These are phyloP conservation scores for Kazachstania taianensis DNA, from an alignment of 805 yeast genomes.

Conservation along the genomic window DNA sequence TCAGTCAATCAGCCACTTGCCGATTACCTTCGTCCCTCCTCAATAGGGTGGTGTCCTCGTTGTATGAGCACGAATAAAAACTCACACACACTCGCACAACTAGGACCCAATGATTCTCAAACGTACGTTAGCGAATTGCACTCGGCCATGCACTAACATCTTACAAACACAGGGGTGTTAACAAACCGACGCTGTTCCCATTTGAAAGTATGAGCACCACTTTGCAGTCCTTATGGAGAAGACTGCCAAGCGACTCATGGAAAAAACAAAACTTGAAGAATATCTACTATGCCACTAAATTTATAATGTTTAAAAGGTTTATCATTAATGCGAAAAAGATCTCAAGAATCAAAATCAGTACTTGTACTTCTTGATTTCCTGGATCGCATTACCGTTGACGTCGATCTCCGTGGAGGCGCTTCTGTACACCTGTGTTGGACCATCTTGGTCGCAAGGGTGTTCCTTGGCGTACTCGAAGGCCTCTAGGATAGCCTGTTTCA, in stretches of 20 bases:
- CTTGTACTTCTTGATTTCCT: conserved; percentile 27
- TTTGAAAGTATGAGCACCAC: neutral
- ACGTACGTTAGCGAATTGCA: conserved; percentile 5
- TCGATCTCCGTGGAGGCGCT: conserved; percentile 30
- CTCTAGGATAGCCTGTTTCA: conserved; percentile 50
- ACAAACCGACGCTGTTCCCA: neutral
- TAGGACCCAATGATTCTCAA: conserved; percentile 7
- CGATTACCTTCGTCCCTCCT: conserved; percentile 30
- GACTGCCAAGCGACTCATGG: neutral
- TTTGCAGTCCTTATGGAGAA: neutral
- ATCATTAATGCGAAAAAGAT: neutral
- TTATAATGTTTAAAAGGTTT: conserved; percentile 2
- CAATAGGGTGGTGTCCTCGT: conserved; percentile 19
- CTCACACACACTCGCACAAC: conserved; percentile 9
- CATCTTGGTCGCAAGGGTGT: conserved; percentile 42
- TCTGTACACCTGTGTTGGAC: conserved; percentile 39
- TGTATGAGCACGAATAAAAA: neutral
- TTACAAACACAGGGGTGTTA: too few species aligned
- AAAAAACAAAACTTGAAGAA: conserved; percentile 1
- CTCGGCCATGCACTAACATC: too few species aligned
- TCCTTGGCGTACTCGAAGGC: conserved; percentile 42
- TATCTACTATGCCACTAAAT: conserved; percentile 19
- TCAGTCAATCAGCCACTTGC: conserved; percentile 15
- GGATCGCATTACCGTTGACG: conserved; percentile 24
- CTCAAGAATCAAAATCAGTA: conserved; percentile 11